These are phyloP conservation scores for Fusarium algeriense DNA, from an alignment of 2,329 filamentous ascomycete species.

Conservation along the genomic window DNA sequence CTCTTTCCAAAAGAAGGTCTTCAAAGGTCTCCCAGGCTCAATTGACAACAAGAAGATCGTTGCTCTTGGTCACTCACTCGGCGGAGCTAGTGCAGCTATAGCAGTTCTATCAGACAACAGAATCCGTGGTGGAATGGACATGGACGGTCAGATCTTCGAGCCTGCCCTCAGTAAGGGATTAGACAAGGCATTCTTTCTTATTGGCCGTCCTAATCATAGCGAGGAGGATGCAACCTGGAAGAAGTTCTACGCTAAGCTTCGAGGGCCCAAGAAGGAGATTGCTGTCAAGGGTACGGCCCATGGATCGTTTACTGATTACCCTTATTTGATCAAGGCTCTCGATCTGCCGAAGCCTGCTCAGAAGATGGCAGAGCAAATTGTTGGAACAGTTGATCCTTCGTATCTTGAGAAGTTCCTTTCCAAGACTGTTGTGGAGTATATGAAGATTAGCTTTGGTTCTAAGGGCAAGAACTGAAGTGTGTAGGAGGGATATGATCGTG, in stretches of 20 bases:
- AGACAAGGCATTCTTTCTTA: conserved; percentile 48
- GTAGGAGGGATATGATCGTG: too few species aligned
- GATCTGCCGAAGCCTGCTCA: conserved; percentile 28
- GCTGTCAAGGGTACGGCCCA: conserved; percentile 46
- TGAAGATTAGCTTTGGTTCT: neutral
- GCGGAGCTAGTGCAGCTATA: conserved; percentile 54
- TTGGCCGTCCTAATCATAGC: conserved; percentile 49
- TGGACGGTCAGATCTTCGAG: conserved; percentile 56
- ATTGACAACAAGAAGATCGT: conserved; percentile 48
- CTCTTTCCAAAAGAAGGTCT: conserved; percentile 23
- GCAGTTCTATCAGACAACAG: conserved; percentile 49
- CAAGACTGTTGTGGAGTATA: conserved; percentile 40
- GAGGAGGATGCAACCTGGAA: conserved; percentile 51
- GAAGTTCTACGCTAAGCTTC: conserved; percentile 46
- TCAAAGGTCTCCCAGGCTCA: conserved; percentile 40
- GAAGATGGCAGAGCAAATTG: neutral
- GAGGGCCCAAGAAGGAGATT: conserved; percentile 44
- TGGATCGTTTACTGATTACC: conserved; percentile 51
- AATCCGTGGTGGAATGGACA: conserved; percentile 54
- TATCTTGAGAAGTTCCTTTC: conserved; percentile 40
- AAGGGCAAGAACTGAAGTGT: neutral
- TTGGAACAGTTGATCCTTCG: conserved; percentile 30
- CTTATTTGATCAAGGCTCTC: conserved; percentile 44
- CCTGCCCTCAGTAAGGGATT: conserved; percentile 48
- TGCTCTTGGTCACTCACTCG: conserved; percentile 56